A percentile compares a stretch with the other conserved stretches of the same genome.
These are phyloP conservation scores for Pleurotus giganteus DNA, from an alignment of 768 basidiomycete genomes.

Conservation along the genomic window DNA sequence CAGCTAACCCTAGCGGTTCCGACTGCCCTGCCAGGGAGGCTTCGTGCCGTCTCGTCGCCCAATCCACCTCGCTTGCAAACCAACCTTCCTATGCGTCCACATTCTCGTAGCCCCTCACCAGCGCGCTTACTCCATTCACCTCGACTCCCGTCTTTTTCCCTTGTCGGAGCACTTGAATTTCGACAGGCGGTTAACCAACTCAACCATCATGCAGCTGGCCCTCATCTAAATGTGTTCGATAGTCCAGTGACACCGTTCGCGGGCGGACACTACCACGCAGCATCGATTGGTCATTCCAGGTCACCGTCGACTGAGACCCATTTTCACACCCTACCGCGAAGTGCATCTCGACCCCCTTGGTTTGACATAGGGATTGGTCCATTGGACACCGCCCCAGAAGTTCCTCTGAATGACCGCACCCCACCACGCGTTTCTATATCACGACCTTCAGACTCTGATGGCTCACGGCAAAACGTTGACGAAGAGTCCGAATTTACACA, in stretches of 20 bases:
- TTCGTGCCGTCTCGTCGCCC: conserved; percentile 40
- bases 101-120: conserved; percentile 53
- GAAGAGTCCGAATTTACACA: conserved; percentile 12
- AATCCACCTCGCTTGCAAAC: conserved; percentile 33
- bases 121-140: conserved; percentile 33
- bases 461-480: conserved; percentile 12
- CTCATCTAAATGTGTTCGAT: conserved; percentile 64
- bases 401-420: conserved; percentile 51
- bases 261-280: conserved; percentile 68
- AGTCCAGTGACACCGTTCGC: conserved; percentile 66
- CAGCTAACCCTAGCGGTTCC: conserved; percentile 20
- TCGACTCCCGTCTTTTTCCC: conserved; percentile 73
- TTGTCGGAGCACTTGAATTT: conserved; percentile 95
- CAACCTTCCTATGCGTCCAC: conserved; percentile 35
- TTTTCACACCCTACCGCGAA: conserved; percentile 45
- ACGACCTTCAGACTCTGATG: conserved; percentile 18
- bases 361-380: conserved; percentile 36
- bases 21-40: conserved; percentile 31
- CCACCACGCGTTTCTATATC: conserved; percentile 24
- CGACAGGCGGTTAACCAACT: conserved; percentile 85
- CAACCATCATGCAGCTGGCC: conserved; percentile 60
- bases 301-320: conserved; percentile 57
- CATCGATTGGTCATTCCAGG: conserved; percentile 14
- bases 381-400: conserved; percentile 50
- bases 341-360: conserved; percentile 22